Conservation (phyloP, 2,329 filamentous ascomycete species). For the Fusarium sp. region DNA sequence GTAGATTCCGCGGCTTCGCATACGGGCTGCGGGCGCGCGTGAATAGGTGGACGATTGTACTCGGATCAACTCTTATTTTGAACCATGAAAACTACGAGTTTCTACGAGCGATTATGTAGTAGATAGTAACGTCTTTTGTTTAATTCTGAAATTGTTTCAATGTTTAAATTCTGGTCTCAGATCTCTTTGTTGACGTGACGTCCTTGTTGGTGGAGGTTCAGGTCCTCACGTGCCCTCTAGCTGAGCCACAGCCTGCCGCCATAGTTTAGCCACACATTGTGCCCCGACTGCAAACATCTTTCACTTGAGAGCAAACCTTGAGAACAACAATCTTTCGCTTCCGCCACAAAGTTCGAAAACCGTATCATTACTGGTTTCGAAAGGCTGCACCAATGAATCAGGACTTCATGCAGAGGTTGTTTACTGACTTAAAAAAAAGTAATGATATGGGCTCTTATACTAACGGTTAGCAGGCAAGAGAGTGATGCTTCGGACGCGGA, state of each 20-base stretch:
- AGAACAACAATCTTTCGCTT: background rate
- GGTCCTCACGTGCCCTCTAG: background rate
- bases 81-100: slow-evolving; percentile 18
- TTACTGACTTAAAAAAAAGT: background rate
- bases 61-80: slow-evolving; percentile 27
- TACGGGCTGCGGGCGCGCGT: slow-evolving; percentile 5
- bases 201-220: background rate
- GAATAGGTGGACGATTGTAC: background rate
- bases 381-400: slow-evolving; percentile 7
- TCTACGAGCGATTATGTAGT: slow-evolving; percentile 21
- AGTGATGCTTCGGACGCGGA: slow-evolving; percentile 55
- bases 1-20: slow-evolving; percentile 13
- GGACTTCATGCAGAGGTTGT: slow-evolving; percentile 14
- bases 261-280: slow-evolving; percentile 1
- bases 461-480: slow-evolving; percentile 22
- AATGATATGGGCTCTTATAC: background rate
- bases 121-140: slow-evolving; percentile 28
- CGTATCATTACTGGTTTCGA: background rate
- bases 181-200: background rate
- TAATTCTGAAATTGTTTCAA: slow-evolving; percentile 1
- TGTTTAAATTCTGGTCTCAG: background rate
- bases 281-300: background rate
- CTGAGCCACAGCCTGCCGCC: slow-evolving; percentile 2
- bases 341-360: background rate
- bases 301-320: background rate